Conservation (phyloP, 1,284 basidiomycete genomes). For the Fomitopsis betulina region DNA sequence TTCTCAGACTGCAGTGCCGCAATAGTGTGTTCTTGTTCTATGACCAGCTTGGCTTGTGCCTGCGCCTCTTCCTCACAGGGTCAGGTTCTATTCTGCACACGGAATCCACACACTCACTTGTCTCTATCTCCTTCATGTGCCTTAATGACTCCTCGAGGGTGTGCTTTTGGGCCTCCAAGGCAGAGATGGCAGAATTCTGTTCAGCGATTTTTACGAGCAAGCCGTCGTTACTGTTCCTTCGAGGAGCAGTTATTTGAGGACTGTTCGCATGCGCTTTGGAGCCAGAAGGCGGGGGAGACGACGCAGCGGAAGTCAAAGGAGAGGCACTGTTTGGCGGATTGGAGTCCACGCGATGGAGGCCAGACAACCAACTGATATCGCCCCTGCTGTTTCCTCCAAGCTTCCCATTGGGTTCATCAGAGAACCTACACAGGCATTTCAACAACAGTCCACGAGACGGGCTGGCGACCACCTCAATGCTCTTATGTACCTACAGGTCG, state of each 20-base stretch:
- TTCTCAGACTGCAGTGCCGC: slow-evolving; percentile 68
- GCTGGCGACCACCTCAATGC: not conserved
- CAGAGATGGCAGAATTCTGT: not conserved
- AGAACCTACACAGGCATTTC: slow-evolving; percentile 20
- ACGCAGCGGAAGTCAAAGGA: slow-evolving; percentile 9
- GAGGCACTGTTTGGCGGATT: slow-evolving; percentile 23
- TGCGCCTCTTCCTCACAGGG: slow-evolving; percentile 27
- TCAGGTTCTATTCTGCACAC: not conserved
- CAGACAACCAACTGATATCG: slow-evolving; percentile 55
- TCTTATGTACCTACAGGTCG: slow-evolving; percentile 26
- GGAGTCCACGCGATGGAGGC: slow-evolving; percentile 45
- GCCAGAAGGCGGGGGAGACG: slow-evolving; percentile 6
- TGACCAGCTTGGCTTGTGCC: slow-evolving; percentile 27
- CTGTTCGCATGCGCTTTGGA: slow-evolving; percentile 11
- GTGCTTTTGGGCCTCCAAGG: not conserved
- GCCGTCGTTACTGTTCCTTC: not conserved
- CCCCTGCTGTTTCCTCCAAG: slow-evolving; percentile 7
- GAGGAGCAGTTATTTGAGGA: not conserved
- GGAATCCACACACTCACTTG: slow-evolving; percentile 35
- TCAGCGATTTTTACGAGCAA: not conserved
- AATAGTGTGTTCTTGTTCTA: slow-evolving; percentile 60
- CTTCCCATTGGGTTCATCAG: slow-evolving; percentile 9
- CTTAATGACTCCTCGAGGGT: slow-evolving; percentile 4
- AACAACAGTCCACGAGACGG: not conserved
- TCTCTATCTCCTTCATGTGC: slow-evolving; percentile 31